phyloP scores from a whole-genome alignment of 257 asterid genomes.

The Voacanga thouarsii region DNA sequence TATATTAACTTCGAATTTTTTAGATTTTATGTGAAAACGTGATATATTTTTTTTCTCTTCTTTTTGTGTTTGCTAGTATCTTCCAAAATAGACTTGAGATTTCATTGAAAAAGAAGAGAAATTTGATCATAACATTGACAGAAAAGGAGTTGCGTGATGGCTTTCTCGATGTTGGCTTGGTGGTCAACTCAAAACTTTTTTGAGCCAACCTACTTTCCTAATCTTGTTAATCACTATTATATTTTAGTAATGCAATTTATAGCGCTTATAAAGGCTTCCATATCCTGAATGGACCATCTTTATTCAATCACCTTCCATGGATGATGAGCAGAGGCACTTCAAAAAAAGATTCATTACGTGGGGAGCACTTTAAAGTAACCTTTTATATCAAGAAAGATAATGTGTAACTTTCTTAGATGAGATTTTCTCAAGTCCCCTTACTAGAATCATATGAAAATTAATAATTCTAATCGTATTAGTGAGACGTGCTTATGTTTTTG shows the following conservation, averaged over 20 bases:
- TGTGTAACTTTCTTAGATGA: too few relatives aligned
- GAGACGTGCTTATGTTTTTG: too few relatives aligned
- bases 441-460: too few relatives aligned
- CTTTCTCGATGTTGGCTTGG: neutral
- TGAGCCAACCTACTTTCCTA: too few relatives aligned
- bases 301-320: neutral
- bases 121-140: neutral
- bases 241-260: neutral
- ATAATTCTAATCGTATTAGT: too few relatives aligned
- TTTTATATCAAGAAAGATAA: too few relatives aligned
- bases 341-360: neutral
- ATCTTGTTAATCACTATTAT: neutral
- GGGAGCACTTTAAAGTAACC: neutral
- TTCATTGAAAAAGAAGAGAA: neutral
- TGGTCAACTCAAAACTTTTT: neutral
- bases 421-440: too few relatives aligned
- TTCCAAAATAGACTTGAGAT: neutral
- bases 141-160: neutral
- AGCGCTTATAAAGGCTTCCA: neutral
- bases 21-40: neutral
- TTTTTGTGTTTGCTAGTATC: neutral
- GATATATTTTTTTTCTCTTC: neutral
- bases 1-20: too few relatives aligned
- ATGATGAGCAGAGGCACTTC: neutral
- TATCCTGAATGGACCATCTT: neutral